Evolutionary conservation across 1,284 basidiomycete species (phyloP).

Genomic region (Sporisorium sorghi): DNA sequence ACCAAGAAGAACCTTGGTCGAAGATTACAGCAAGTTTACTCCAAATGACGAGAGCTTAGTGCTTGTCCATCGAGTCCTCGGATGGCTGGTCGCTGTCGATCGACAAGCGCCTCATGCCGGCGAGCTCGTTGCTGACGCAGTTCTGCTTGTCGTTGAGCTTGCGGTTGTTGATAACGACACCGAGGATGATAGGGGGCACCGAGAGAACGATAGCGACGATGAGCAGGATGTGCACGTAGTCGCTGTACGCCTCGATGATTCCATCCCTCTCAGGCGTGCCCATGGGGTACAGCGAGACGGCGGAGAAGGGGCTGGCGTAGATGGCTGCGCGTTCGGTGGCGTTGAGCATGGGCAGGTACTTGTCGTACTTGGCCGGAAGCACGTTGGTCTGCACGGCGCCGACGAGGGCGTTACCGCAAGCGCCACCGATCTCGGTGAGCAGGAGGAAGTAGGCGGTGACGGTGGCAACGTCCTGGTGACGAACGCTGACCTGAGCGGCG

Average conservation of each 20-base stretch:
- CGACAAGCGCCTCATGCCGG: conserved; percentile 52
- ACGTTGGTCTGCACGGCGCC: conserved; percentile 58
- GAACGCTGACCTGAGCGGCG: conserved; percentile 65
- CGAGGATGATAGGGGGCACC: conserved; percentile 56
- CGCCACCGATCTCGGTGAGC: conserved; percentile 63
- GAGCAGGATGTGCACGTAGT: conserved; percentile 59
- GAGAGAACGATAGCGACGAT: conserved; percentile 59
- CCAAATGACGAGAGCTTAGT: conserved; percentile 12
- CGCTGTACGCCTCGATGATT: conserved; percentile 61
- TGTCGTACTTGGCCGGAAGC: conserved; percentile 46
- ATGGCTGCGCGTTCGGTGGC: conserved; percentile 24
- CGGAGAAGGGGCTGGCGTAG: conserved; percentile 28
- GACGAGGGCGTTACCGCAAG: conserved; percentile 61
- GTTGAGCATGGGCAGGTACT: conserved; percentile 48
- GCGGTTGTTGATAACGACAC: conserved; percentile 56
- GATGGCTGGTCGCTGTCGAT: conserved; percentile 21
- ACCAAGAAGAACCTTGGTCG: not conserved
- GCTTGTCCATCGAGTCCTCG: conserved; percentile 26
- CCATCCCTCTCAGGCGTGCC: conserved; percentile 50
- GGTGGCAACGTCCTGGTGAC: conserved; percentile 67
- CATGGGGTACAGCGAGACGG: conserved; percentile 37
- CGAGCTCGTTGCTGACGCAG: conserved; percentile 64
- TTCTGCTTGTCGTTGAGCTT: conserved; percentile 64
- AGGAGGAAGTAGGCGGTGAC: conserved; percentile 68
- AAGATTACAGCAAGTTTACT: not conserved